phyloP scores from a whole-genome alignment of 2,329 filamentous ascomycete genomes.

The Fusarium illudens region DNA sequence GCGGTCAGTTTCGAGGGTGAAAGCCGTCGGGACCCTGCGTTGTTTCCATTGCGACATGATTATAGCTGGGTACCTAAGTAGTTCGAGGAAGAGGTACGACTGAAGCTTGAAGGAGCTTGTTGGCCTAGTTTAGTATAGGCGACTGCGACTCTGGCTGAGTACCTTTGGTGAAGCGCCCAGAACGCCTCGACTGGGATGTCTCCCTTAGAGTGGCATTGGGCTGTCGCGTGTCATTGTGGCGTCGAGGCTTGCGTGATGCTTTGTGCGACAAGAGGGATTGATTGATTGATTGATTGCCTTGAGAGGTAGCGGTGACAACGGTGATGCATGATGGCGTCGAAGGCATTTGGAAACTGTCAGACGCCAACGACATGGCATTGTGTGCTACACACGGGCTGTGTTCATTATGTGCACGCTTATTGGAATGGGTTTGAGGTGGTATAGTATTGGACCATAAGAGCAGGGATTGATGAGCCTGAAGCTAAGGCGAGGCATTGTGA shows the following conservation, averaged over 20 bases:
- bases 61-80: too few relatives aligned
- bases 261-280: slow-evolving; percentile 12
- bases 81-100: not conserved
- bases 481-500: not conserved
- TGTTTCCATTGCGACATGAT: not conserved
- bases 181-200: slow-evolving; percentile 4
- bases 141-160: not conserved
- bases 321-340: slow-evolving; percentile 31
- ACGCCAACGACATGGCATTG: not conserved
- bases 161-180: not conserved
- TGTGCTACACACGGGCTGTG: not conserved
- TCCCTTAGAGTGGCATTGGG: not conserved
- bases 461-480: slow-evolving; percentile 3
- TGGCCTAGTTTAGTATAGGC: not conserved
- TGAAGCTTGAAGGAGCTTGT: not conserved
- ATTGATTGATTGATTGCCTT: not conserved
- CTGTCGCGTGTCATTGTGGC: slow-evolving; percentile 16
- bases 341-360: slow-evolving; percentile 10
- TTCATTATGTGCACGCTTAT: not conserved
- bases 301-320: slow-evolving; percentile 18
- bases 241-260: not conserved
- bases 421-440: slow-evolving; percentile 21
- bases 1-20: not conserved
- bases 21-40: not conserved
- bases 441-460: not conserved